phyloP scores from a whole-genome alignment of 179 eudicot genomes.

The Drosera spatulata region DNA sequence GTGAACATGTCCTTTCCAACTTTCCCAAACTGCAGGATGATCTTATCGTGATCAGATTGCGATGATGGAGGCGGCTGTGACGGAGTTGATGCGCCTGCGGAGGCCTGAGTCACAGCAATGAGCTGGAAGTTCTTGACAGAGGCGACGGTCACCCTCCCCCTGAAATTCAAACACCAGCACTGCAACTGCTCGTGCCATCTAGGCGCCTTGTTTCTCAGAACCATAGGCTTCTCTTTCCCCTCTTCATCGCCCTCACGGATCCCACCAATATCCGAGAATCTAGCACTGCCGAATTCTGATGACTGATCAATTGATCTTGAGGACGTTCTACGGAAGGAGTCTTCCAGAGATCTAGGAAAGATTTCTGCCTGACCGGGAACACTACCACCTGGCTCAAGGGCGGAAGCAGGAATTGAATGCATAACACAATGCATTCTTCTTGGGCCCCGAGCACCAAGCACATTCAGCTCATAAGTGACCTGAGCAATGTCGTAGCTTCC shows the following conservation, averaged over 20 bases:
- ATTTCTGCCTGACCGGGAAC: conserved; percentile 75
- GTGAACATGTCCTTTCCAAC: too few relatives aligned
- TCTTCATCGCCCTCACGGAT: conserved; percentile 22
- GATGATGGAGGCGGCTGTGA: conserved; percentile 6
- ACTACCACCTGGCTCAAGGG: conserved; percentile 63
- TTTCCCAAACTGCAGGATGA: neutral
- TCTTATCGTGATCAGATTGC: conserved; percentile 10
- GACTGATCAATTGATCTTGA: conserved; percentile 43
- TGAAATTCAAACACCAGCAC: too few relatives aligned
- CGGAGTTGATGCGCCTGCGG: neutral
- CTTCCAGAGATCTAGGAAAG: conserved; percentile 37
- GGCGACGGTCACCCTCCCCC: conserved; percentile 8
- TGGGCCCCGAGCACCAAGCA: conserved; percentile 9
- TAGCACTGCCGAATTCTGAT: conserved; percentile 60
- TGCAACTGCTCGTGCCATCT: too few relatives aligned
- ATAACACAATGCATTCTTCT: conserved; percentile 31
- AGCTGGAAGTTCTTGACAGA: conserved; percentile 16
- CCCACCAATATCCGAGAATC: conserved; percentile 64
- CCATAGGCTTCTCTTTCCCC: conserved; percentile 12
- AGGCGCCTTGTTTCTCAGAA: conserved; percentile 7
- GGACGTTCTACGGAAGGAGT: conserved; percentile 73
- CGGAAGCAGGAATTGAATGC: conserved; percentile 63
- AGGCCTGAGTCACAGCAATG: conserved; percentile 4
- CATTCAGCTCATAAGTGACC: conserved; percentile 11
- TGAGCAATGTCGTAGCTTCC: conserved; percentile 7